These are phyloP conservation scores for Lipomyces chichibuensis DNA, from an alignment of 805 yeast species.

Conservation along the genomic window DNA sequence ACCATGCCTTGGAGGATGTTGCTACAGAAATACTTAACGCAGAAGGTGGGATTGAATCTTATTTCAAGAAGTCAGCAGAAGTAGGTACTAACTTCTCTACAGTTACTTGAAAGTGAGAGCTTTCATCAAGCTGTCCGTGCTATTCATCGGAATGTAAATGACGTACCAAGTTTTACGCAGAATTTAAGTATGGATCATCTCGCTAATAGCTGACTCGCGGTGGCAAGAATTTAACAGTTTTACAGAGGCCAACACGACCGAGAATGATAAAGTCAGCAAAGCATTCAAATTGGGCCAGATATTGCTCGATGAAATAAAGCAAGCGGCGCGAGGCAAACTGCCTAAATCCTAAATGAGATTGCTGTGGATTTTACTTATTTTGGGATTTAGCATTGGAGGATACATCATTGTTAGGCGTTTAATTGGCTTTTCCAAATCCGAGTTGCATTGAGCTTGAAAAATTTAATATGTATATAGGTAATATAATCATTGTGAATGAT, in stretches of 20 bases:
- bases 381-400: background rate
- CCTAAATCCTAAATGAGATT: conserved; percentile 17
- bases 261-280: conserved; percentile 18
- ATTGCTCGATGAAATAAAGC: conserved; percentile 26
- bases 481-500: background rate
- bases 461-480: background rate
- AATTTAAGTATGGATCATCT: conserved; percentile 16
- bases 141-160: conserved; percentile 20
- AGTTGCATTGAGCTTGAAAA: background rate
- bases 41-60: conserved; percentile 12
- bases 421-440: background rate
- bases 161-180: conserved; percentile 11
- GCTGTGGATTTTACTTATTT: background rate
- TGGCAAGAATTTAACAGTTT: background rate
- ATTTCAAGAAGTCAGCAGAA: background rate
- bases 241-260: conserved; percentile 9
- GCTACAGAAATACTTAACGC: conserved; percentile 15
- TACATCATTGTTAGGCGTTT: background rate
- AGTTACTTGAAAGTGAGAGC: conserved; percentile 26
- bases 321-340: conserved; percentile 19
- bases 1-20: conserved; percentile 26
- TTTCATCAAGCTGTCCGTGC: conserved; percentile 27
- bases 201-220: background rate
- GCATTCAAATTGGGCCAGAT: conserved; percentile 22
- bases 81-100: background rate